These are phyloP conservation scores for Drosera spatulata DNA, from an alignment of 179 eudicot genomes.

Conservation along the genomic window DNA sequence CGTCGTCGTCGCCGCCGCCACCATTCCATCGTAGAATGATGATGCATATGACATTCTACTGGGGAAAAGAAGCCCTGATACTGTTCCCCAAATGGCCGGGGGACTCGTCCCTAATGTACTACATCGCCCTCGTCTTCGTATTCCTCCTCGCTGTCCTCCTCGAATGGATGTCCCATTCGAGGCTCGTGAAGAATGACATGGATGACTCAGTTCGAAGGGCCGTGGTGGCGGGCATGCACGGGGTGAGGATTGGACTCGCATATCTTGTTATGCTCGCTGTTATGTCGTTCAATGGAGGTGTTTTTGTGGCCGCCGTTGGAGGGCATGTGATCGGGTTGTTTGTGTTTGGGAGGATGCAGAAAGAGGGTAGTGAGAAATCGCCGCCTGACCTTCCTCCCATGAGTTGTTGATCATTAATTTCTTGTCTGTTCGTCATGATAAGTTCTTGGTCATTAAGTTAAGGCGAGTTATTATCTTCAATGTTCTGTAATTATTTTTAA, in stretches of 20 bases:
- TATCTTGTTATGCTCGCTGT: slow-evolving; percentile 37
- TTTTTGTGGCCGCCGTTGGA: slow-evolving; percentile 37
- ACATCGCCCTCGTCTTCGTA: slow-evolving; percentile 5
- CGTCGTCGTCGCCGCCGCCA: no score
- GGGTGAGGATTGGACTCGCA: slow-evolving; percentile 27
- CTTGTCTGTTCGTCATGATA: no score
- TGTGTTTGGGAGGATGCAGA: slow-evolving; percentile 18
- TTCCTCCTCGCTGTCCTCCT: slow-evolving; percentile 7
- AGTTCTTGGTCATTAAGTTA: no score
- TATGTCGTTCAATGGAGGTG: slow-evolving; percentile 62
- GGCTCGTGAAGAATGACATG: slow-evolving; percentile 4
- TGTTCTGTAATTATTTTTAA: no score
- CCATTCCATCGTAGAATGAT: background rate
- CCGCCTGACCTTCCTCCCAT: no score
- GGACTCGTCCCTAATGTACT: slow-evolving; percentile 2
- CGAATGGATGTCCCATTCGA: slow-evolving; percentile 15
- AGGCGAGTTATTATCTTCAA: no score
- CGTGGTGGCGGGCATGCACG: slow-evolving; percentile 20
- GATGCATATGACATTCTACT: slow-evolving; percentile 15
- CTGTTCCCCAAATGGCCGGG: slow-evolving; percentile 11
- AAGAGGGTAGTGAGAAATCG: no score
- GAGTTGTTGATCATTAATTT: no score
- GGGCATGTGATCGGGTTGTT: slow-evolving; percentile 52
- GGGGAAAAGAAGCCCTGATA: slow-evolving; percentile 7
- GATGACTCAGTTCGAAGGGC: slow-evolving; percentile 15